A percentile compares a stretch with the other conserved stretches of the same genome.
Evolutionary conservation across 345 rosid genomes (phyloP).

Genomic region (Salix purpurea): DNA sequence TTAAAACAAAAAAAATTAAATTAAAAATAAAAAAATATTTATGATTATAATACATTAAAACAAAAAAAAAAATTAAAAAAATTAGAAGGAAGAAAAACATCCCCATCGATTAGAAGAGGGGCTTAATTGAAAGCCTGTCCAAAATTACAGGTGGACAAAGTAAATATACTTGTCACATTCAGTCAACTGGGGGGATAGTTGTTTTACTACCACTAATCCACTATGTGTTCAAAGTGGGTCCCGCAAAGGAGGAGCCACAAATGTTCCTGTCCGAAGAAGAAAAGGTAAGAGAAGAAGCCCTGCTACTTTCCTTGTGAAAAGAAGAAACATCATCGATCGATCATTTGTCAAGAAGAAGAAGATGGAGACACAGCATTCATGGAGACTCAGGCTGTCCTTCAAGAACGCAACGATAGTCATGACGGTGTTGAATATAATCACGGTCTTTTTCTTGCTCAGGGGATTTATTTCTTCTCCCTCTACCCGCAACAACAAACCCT

Average conservation of each 20-base stretch:
- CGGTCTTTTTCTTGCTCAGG: slow-evolving; percentile 56
- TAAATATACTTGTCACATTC: too few species aligned
- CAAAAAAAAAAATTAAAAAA: too few species aligned
- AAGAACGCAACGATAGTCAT: slow-evolving; percentile 69
- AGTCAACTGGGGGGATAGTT: neutral
- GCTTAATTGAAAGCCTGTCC: too few species aligned
- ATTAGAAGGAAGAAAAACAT: too few species aligned
- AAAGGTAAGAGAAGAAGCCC: neutral
- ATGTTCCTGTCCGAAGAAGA: neutral
- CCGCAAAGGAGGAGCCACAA: neutral
- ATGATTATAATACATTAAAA: too few species aligned
- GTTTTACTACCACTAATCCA: neutral
- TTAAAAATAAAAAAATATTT: too few species aligned
- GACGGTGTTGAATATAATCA: slow-evolving; percentile 50
- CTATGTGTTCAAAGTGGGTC: neutral
- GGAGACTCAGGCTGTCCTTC: slow-evolving; percentile 67
- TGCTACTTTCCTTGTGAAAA: neutral
- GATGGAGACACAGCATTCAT: slow-evolving; percentile 49
- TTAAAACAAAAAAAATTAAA: too few species aligned
- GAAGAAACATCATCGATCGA: neutral
- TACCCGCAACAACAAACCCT: slow-evolving; percentile 28
- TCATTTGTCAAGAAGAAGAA: neutral
- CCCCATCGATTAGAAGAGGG: too few species aligned
- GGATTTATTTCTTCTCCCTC: slow-evolving; percentile 49
- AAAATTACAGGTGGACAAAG: too few species aligned